A percentile compares a stretch with the other conserved stretches of the same genome.
phyloP scores from a whole-genome alignment of 2,329 filamentous ascomycete genomes.

The Trichoderma hamatum region DNA sequence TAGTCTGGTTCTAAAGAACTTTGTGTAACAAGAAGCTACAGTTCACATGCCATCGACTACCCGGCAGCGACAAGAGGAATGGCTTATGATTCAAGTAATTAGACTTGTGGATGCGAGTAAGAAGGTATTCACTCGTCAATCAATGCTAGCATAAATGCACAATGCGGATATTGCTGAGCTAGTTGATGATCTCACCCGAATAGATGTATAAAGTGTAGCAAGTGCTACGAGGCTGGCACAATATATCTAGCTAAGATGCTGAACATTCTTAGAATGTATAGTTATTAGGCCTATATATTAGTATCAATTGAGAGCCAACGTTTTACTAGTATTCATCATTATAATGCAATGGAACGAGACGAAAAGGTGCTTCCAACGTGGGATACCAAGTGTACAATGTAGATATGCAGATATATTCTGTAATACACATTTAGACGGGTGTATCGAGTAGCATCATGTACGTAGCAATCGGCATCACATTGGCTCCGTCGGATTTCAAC shows the following conservation, averaged over 20 bases:
- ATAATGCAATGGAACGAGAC: too few relatives aligned
- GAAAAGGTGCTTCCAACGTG: not conserved
- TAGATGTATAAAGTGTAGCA: not conserved
- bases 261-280: not conserved
- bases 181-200: not conserved
- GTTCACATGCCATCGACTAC: not conserved
- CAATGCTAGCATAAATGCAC: not conserved
- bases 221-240: not conserved
- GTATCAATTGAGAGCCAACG: not conserved
- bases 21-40: not conserved
- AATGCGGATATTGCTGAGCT: not conserved
- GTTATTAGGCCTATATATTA: not conserved
- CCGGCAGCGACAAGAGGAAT: not conserved
- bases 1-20: too few relatives aligned
- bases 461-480: not conserved
- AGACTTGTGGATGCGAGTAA: not conserved
- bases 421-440: not conserved
- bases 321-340: not conserved
- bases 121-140: not conserved
- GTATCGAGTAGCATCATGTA: not conserved
- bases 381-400: not conserved
- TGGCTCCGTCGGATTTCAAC: not conserved
- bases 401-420: not conserved
- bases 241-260: not conserved
- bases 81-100: not conserved